phyloP scores from a whole-genome alignment of 2,329 filamentous ascomycete genomes.

The Akanthomyces dipterigenus region DNA sequence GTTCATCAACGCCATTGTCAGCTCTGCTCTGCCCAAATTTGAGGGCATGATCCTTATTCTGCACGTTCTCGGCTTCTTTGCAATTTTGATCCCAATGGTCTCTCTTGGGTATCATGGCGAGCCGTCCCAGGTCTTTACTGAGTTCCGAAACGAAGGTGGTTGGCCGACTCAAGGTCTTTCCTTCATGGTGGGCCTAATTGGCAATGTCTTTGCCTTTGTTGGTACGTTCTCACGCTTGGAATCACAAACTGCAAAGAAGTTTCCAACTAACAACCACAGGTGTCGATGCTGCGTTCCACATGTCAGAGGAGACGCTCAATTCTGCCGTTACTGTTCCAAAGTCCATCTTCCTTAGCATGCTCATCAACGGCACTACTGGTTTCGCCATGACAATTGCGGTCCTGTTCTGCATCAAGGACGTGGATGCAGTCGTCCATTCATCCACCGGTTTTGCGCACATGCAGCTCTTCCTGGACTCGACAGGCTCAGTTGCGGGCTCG shows the following conservation, averaged over 20 bases:
- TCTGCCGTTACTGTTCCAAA: slow-evolving; percentile 43
- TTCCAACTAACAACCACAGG: not conserved
- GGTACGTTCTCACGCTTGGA: slow-evolving; percentile 13
- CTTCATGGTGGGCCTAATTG: slow-evolving; percentile 39
- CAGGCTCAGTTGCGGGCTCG: slow-evolving; percentile 39
- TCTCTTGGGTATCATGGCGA: slow-evolving; percentile 25
- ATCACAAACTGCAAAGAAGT: not conserved
- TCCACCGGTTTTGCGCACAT: slow-evolving; percentile 52
- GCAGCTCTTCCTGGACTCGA: slow-evolving; percentile 47
- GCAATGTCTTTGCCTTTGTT: slow-evolving; percentile 31
- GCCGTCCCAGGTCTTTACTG: slow-evolving; percentile 34
- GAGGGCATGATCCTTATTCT: slow-evolving; percentile 44
- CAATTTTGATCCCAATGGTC: slow-evolving; percentile 25
- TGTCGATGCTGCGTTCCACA: slow-evolving; percentile 25
- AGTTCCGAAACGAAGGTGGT: slow-evolving; percentile 36
- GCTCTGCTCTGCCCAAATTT: slow-evolving; percentile 39
- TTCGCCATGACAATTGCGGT: slow-evolving; percentile 50
- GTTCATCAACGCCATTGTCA: slow-evolving; percentile 34
- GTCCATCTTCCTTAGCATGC: slow-evolving; percentile 41
- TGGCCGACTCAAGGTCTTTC: slow-evolving; percentile 28
- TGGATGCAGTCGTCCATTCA: slow-evolving; percentile 35
- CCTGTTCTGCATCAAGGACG: slow-evolving; percentile 44
- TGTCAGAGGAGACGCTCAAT: slow-evolving; percentile 31
- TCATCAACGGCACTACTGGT: slow-evolving; percentile 45
- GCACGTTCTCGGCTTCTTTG: slow-evolving; percentile 34